phyloP scores from a whole-genome alignment of 192 early-diverging fungal genomes.

The Spizellomyces sp. region DNA sequence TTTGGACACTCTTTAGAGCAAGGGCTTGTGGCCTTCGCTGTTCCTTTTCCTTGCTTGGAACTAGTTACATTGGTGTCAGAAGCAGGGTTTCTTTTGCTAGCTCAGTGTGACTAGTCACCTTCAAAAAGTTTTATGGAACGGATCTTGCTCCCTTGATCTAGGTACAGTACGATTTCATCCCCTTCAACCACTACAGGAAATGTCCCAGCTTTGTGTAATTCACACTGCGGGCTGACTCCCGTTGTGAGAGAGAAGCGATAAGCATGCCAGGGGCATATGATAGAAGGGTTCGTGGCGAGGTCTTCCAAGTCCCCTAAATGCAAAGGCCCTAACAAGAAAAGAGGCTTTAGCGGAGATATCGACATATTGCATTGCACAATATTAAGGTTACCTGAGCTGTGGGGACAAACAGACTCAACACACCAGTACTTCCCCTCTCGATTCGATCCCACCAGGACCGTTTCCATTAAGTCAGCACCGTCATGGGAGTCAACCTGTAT shows the following conservation, averaged over 20 bases:
- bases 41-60: too few relatives aligned
- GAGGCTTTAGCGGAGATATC: too few relatives aligned
- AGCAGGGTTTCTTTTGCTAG: not conserved
- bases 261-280: conserved; percentile 57
- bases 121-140: not conserved
- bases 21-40: too few relatives aligned
- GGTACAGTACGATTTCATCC: not conserved
- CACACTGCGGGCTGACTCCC: conserved; percentile 20
- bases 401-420: conserved; percentile 50
- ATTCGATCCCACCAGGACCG: not conserved
- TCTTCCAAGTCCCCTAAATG: conserved; percentile 51
- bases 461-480: not conserved
- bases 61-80: not conserved
- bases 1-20: too few relatives aligned
- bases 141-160: not conserved
- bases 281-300: conserved; percentile 8
- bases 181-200: not conserved
- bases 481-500: not conserved
- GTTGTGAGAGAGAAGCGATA: conserved; percentile 38
- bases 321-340: conserved; percentile 25
- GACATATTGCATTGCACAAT: too few relatives aligned
- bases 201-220: conserved; percentile 4
- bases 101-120: not conserved
- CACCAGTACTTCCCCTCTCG: conserved; percentile 7
- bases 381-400: conserved; percentile 29